Evolutionary conservation across 148 eudicot species (phyloP), one percentile per base, ranked within the genome.

Genomic region (Vaccinium macrocarpon): DNA sequence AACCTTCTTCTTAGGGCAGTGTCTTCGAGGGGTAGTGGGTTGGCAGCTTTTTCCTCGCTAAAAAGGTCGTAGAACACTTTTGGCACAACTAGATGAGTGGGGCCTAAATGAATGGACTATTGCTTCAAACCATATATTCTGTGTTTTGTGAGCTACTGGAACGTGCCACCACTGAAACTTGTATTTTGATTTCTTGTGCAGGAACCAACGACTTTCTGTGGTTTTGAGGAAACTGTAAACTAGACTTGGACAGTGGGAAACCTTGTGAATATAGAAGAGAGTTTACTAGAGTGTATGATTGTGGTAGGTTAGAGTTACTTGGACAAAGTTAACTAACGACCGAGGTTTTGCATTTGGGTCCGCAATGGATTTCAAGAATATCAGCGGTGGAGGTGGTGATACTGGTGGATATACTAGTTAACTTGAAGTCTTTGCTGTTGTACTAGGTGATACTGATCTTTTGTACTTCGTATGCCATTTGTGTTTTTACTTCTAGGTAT

Each of bases 191-290:
- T 53, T 51, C 78, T 56, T 53, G 52, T 78, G 85, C 82, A 82
- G 85, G 85, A 84, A 82, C 79, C 68, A 57, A 50, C 73, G 11
- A 77, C 53, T 46, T 81, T 5, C 15, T 56, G 56, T 53, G 64
- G 57, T 84, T 78, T 78, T 76, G 62, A 50, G 35, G 35, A 12
- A 38, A 75, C 64, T 48, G 50, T 15, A 75, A 15, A 48, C 78
- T 62, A 56, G 84, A 80, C 50, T 84, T 64, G 81, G 23, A 71
- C 51, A 77, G 81, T 66, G 49, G 49, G 52, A 85, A 81, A 76
- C 27, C 75, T 76, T 87, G 88, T 87, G 88, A 87, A 87, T 84
- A 87, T 78, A 32, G 55, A 66, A 84, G 32, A 68, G 79, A 70
- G 42, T 81, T 79, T 81, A 81, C 80, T 55, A 55, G 81, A 81